Conservation (phyloP, 176 grass and related monocot genomes). For the Otatea glauca region DNA sequence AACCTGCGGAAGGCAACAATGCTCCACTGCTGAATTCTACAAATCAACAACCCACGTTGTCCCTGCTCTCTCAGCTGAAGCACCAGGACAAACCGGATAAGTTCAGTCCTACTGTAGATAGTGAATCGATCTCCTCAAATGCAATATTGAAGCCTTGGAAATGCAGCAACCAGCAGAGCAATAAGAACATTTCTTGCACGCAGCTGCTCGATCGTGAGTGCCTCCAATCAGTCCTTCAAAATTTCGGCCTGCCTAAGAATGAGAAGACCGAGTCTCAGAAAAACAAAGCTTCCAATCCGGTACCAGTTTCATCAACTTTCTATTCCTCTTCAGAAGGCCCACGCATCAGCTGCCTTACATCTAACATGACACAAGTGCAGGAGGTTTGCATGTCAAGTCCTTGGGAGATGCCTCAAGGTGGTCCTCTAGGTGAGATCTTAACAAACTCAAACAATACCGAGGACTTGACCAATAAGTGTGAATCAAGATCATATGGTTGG, state of each 20-base stretch:
- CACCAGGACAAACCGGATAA: conserved; percentile 48
- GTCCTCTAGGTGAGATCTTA: conserved; percentile 78
- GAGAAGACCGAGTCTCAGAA: conserved; percentile 39
- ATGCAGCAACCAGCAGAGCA: conserved; percentile 54
- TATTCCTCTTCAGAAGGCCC: conserved; percentile 42
- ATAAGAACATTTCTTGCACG: conserved; percentile 42
- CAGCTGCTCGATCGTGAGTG: conserved; percentile 46
- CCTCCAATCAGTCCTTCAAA: conserved; percentile 64
- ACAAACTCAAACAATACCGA: conserved; percentile 57
- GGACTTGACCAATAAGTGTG: conserved; percentile 35
- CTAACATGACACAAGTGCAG: conserved; percentile 48
- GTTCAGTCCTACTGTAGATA: conserved; percentile 22
- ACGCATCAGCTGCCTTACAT: conserved; percentile 27
- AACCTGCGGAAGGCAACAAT: conserved; percentile 45
- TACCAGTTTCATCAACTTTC: conserved; percentile 38
- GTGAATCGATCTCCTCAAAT: conserved; percentile 48
- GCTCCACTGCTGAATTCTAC: conserved; percentile 32
- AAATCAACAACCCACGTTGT: conserved; percentile 43
- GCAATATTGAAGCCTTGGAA: conserved; percentile 50
- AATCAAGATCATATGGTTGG: conserved; percentile 57
- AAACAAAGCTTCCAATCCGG: conserved; percentile 42
- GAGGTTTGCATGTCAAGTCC: conserved; percentile 58
- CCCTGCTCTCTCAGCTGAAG: conserved; percentile 55
- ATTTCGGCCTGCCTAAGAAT: conserved; percentile 61
- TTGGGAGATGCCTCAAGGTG: conserved; percentile 68